phyloP scores from a whole-genome alignment of 2,329 filamentous ascomycete genomes.

The Rutstroemia sydowiana region DNA sequence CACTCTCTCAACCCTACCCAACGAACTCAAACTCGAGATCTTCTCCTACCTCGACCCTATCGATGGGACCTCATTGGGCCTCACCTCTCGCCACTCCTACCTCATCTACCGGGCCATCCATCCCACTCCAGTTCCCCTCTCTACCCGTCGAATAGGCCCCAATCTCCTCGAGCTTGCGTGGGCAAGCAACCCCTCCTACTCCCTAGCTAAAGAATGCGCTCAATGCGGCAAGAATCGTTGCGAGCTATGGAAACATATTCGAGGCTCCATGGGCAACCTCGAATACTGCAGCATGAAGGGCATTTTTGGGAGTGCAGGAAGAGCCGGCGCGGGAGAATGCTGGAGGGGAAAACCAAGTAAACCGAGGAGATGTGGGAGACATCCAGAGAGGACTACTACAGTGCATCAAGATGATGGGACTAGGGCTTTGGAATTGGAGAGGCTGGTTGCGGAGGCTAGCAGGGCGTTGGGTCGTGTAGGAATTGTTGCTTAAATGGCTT shows the following conservation, averaged over 20 bases:
- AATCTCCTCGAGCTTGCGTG: conserved; percentile 59
- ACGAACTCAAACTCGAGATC: conserved; percentile 52
- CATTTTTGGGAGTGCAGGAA: conserved; percentile 45
- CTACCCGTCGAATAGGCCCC: conserved; percentile 49
- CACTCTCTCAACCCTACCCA: conserved; percentile 36
- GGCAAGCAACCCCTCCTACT: conserved; percentile 45
- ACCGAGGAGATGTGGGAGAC: conserved; percentile 50
- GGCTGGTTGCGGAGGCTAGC: conserved; percentile 2
- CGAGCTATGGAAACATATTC: conserved; percentile 56
- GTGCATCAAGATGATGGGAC: conserved; percentile 20
- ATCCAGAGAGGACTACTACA: conserved; percentile 31
- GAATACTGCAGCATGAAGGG: conserved; percentile 56
- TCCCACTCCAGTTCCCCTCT: conserved; percentile 45
- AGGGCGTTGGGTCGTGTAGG: conserved; percentile 1
- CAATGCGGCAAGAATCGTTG: conserved; percentile 55
- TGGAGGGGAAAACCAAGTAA: conserved; percentile 55
- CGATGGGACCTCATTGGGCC: conserved; percentile 54
- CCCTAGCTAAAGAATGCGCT: conserved; percentile 43
- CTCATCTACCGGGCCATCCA: conserved; percentile 49
- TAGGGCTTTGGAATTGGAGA: background rate
- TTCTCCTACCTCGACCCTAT: conserved; percentile 58
- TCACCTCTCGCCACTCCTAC: conserved; percentile 52
- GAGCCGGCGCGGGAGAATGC: conserved; percentile 39
- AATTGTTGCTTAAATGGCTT: no score
- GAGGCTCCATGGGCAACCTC: conserved; percentile 45